Evolutionary conservation across 169 alveolate species (phyloP), one percentile per base, ranked within the genome.

Genomic region (Eimeria nieschulzi): DNA sequence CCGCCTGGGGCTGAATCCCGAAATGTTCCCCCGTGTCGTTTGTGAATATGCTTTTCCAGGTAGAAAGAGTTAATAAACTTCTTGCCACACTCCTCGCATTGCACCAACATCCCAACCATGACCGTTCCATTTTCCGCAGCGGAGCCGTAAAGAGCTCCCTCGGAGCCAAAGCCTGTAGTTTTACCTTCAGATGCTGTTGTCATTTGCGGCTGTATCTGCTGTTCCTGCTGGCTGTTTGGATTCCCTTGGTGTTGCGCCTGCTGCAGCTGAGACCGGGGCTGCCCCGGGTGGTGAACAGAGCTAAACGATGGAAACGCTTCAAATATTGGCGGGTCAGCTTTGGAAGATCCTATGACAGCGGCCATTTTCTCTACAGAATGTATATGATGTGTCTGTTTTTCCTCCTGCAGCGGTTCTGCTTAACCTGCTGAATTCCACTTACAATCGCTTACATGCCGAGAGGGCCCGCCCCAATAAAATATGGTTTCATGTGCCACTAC

Each of bases 1-100:
- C 76, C 78, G 56, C 78, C 56, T 0, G 46, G 61, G 9, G 26
- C 9, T 59, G 90, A 26, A 21, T 82, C 78, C 51, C 78, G 78
- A 61, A 13, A 0, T 61, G 33, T 76, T 7, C 75, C 85, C 68
- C 93, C n/a, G 61, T 90, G 93, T 23, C 93, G 70, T 68, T 79
- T 90, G 68, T 90, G 51, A 25, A 71, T 90, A 59, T 90, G 93
- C 55, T 79, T 90, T 9, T 90, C 90, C 71, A 90, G 66, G 33
- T 90, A 90, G 90, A 63, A 79, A 5, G 93, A 90, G 76, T 90
- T 90, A 54, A 90, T 90, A 46, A 90, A 90, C 76, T 90, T 90
- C 71, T 90, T 90, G 33, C 93, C 93, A 51, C 93, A 90, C 73
- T 78, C 88, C 68, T 76, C 93, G 33, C 93, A 90, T 75, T 83